Evolutionary conservation across 1,284 basidiomycete genomes (phyloP).

Genomic region (Ustilago cynodontis): DNA sequence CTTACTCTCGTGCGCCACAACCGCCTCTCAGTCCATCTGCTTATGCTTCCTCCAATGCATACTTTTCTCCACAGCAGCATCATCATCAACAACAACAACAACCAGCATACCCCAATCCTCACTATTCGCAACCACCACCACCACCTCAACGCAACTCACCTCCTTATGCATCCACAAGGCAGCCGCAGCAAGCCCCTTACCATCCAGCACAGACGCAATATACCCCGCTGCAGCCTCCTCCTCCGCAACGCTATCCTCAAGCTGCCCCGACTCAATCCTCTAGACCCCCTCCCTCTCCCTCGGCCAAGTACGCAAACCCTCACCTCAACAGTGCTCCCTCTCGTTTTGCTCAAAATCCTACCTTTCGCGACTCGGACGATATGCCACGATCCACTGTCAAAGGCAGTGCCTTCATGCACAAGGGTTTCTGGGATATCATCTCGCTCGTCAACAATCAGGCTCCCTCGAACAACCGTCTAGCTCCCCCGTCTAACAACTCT

Average conservation of each 20-base stretch:
- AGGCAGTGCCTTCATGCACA: slow-evolving; percentile 66
- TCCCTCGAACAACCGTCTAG: slow-evolving; percentile 25
- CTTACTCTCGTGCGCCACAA: slow-evolving; percentile 17
- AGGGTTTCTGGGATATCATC: slow-evolving; percentile 66
- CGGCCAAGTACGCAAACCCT: slow-evolving; percentile 45
- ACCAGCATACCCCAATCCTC: slow-evolving; percentile 13
- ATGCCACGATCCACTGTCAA: slow-evolving; percentile 38
- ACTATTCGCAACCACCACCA: slow-evolving; percentile 10
- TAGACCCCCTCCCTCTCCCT: slow-evolving; percentile 41
- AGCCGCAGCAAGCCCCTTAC: slow-evolving; percentile 11
- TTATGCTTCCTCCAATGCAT: slow-evolving; percentile 16
- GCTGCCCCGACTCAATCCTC: slow-evolving; percentile 13
- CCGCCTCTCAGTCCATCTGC: slow-evolving; percentile 36
- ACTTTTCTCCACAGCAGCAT: slow-evolving; percentile 10
- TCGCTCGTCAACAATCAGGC: slow-evolving; percentile 60
- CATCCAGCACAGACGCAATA: slow-evolving; percentile 14
- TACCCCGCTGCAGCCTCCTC: slow-evolving; percentile 31
- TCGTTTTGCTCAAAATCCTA: slow-evolving; percentile 34
- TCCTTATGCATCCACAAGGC: slow-evolving; percentile 5
- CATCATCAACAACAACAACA: slow-evolving; percentile 7
- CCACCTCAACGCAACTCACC: slow-evolving; percentile 20
- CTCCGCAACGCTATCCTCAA: slow-evolving; percentile 26
- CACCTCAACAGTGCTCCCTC: slow-evolving; percentile 45
- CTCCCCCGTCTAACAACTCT: slow-evolving; percentile 21
- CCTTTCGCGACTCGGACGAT: slow-evolving; percentile 32